Base-by-base conservation (phyloP, 345 rosid genomes). In the Moringa oleifera region DNA sequence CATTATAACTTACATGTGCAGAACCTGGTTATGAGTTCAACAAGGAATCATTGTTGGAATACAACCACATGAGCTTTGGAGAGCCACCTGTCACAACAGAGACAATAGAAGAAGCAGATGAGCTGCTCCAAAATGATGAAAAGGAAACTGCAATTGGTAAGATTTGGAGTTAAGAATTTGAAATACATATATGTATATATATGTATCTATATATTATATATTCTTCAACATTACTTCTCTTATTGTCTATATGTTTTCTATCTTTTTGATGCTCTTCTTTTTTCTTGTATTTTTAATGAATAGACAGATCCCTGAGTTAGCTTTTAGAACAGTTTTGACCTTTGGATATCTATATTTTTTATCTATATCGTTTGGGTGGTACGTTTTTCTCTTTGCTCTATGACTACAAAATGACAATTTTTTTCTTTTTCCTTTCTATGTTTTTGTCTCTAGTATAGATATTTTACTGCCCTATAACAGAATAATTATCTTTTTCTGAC, bases 41-140 rank as follows among this genome's bases (percentile, higher is more conserved):
- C 80, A 83, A 86, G 75, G 68, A 72, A 23, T 79, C 88, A 6
- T 65, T 93, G 75, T 50, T 88, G 75, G 81, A 85, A 54, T 93
- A 90, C 73, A 88, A 90, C 77, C 97, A 81, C 79, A 93, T 93
- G 98, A 85, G 85, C 81, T 93, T 86, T 66, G 98, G 98, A 59
- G 98, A 97, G 53, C 90, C 98, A 17, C 97, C 98, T 37, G 89
- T 93, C 60, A 77, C 80, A 20, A 65, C 85, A 0, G 81, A 88
- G 25, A 86, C 94, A n/a, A 45, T 59, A 62, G 94, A 86, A 86
- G 97, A 90, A 74, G 98, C 90, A 22, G 85, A 78, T 51, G 80
- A 84, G 77, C 94, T 90, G 63, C 70, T 80, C 64, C 77, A 59
- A 24, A 65, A 59, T 28, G 86, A 86, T 62, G 91, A 87, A 66